Percentiles rank a stretch among this genome's conserved stretches.
Conservation (phyloP, 352 stramenopile species). For the Lagenidium sp. region DNA sequence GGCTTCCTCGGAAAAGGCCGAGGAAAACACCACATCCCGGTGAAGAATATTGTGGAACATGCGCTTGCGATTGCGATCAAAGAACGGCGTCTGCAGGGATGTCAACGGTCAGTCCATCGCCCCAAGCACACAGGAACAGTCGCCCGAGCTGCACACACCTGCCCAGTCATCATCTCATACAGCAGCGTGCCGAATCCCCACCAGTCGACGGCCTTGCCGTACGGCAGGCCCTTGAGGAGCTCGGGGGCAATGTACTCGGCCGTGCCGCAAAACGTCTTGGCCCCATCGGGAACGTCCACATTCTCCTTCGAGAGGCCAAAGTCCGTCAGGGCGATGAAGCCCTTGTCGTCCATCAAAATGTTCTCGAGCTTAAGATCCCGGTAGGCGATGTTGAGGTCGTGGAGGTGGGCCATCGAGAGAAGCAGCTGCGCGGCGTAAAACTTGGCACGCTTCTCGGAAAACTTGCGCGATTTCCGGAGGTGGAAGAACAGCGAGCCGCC, state of each 20-base stretch:
- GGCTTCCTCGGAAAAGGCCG: slow-evolving; percentile 83
- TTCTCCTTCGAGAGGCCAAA: slow-evolving; percentile 92
- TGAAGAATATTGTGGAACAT: slow-evolving; percentile 94
- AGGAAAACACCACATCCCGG: slow-evolving; percentile 79
- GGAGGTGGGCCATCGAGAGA: slow-evolving; percentile 88
- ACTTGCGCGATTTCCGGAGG: slow-evolving; percentile 85
- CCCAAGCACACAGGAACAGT: too few species aligned
- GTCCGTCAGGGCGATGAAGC: slow-evolving; percentile 89
- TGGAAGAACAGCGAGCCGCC: slow-evolving; percentile 91
- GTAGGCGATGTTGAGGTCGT: slow-evolving; percentile 92
- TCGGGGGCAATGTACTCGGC: slow-evolving; percentile 91
- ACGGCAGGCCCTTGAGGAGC: slow-evolving; percentile 82
- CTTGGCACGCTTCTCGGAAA: slow-evolving; percentile 79
- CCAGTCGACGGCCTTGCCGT: slow-evolving; percentile 90
- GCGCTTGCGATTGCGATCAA: slow-evolving; percentile 91
- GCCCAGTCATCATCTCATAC: slow-evolving; percentile 94
- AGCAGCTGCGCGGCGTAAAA: slow-evolving; percentile 91
- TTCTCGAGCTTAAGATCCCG: slow-evolving; percentile 95
- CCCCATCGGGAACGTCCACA: slow-evolving; percentile 78
- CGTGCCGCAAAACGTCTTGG: slow-evolving; percentile 91
- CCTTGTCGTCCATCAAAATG: slow-evolving; percentile 92
- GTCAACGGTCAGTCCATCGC: too few species aligned
- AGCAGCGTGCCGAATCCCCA: slow-evolving; percentile 91
- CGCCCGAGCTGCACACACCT: slow-evolving; percentile 21
- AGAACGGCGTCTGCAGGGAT: slow-evolving; percentile 94